Conservation (phyloP, 768 basidiomycete genomes). For the Lactarius indigo region DNA sequence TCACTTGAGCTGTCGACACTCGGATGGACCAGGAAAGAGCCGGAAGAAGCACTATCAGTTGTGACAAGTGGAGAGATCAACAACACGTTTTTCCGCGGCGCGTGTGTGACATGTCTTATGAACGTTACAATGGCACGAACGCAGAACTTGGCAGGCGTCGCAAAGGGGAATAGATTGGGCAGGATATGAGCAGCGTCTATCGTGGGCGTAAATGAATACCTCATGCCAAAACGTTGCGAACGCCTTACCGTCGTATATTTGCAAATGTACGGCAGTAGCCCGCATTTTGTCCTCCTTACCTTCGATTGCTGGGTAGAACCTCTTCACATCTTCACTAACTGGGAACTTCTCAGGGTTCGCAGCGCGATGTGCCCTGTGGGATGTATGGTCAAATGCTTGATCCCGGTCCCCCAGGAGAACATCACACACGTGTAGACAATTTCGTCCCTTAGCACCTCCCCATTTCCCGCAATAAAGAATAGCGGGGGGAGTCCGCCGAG, state of each 20-base stretch:
- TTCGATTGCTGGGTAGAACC: constrained; percentile 53
- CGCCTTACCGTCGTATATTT: constrained; percentile 77
- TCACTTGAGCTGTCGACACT: neutral
- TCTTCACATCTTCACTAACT: constrained; percentile 41
- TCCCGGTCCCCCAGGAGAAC: neutral
- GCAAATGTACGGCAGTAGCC: constrained; percentile 84
- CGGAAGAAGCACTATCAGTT: neutral
- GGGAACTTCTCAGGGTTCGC: constrained; percentile 72
- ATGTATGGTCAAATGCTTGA: neutral
- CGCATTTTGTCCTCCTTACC: constrained; percentile 50
- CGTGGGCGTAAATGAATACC: constrained; percentile 8
- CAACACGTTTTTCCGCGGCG: constrained; percentile 26
- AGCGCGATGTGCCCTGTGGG: constrained; percentile 81
- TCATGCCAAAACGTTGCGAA: neutral
- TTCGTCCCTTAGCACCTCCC: constrained; percentile 90
- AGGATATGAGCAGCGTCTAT: constrained; percentile 68
- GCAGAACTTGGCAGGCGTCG: constrained; percentile 74
- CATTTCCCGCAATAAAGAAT: constrained; percentile 79
- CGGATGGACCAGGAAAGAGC: neutral
- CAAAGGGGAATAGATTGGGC: constrained; percentile 69
- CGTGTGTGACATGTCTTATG: constrained; percentile 59
- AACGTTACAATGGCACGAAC: constrained; percentile 76
- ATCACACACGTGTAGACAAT: constrained; percentile 66
- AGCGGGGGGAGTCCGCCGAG: constrained; percentile 89
- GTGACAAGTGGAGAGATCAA: neutral